Conservation (phyloP, 2,329 filamentous ascomycete species). For the Talaromyces islandicus region DNA sequence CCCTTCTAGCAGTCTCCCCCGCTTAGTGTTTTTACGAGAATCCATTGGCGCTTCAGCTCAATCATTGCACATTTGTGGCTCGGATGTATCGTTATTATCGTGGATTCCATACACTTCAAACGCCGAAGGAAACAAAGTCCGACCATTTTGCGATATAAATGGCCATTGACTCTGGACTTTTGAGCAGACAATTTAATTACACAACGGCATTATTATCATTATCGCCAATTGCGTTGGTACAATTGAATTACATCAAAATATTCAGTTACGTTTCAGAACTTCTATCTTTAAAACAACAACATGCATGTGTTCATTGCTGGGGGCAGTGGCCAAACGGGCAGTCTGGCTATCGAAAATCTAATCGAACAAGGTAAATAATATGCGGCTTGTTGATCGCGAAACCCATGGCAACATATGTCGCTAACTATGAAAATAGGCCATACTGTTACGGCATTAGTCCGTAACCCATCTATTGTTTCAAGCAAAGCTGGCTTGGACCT, state of each 20-base stretch:
- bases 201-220: neutral
- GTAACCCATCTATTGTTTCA: constrained; percentile 1
- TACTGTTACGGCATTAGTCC: constrained; percentile 8
- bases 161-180: neutral
- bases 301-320: constrained; percentile 10
- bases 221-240: neutral
- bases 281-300: neutral
- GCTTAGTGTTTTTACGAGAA: neutral
- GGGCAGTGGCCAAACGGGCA: constrained; percentile 10
- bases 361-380: constrained; percentile 2
- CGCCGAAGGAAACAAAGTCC: neutral
- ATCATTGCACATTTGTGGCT: neutral
- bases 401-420: neutral
- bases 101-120: neutral
- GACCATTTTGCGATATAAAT: neutral
- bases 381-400: neutral
- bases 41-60: neutral
- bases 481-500: neutral
- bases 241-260: neutral
- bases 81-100: neutral
- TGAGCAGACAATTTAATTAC: neutral
- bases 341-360: constrained; percentile 4
- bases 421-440: neutral
- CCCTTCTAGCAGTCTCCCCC: neutral
- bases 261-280: neutral